Conservation (phyloP, 2,329 filamentous ascomycete species). For the Aspergillus sp. region DNA sequence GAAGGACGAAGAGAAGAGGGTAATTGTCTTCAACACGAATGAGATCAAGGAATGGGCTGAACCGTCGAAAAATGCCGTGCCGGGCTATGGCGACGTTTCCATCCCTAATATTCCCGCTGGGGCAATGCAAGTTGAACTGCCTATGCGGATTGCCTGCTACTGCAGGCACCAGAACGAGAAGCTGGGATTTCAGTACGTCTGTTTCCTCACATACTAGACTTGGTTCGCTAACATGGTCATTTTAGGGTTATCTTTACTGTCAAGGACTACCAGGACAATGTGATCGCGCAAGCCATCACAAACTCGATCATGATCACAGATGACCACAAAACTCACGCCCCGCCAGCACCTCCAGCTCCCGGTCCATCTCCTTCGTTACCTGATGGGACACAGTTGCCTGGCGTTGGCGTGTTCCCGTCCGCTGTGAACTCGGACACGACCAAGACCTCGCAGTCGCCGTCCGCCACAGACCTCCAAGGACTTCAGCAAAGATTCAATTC, state of each 20-base stretch:
- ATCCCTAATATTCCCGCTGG: constrained; percentile 45
- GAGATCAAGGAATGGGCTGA: constrained; percentile 82
- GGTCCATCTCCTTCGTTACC: constrained; percentile 33
- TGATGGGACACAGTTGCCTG: constrained; percentile 42
- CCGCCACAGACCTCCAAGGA: constrained; percentile 61
- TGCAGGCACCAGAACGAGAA: constrained; percentile 95
- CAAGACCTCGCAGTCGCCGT: constrained; percentile 48
- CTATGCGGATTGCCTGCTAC: constrained; percentile 96
- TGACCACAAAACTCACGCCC: constrained; percentile 83
- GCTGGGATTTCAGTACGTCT: constrained; percentile 66
- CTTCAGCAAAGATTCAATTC: constrained; percentile 53
- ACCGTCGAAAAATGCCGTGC: constrained; percentile 54
- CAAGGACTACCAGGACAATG: constrained; percentile 71
- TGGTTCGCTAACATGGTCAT: constrained; percentile 2
- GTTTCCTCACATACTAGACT: neutral
- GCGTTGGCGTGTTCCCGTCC: constrained; percentile 43
- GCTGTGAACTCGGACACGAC: constrained; percentile 27
- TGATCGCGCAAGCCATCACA: constrained; percentile 81
- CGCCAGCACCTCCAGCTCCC: constrained; percentile 35
- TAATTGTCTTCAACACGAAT: constrained; percentile 87
- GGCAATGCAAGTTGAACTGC: constrained; percentile 75
- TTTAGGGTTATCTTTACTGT: constrained; percentile 83
- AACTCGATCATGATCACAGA: constrained; percentile 95
- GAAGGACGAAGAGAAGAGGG: constrained; percentile 72
- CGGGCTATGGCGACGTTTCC: constrained; percentile 37